phyloP scores from a whole-genome alignment of 2,329 filamentous ascomycete species.

The Sarocladiaceae sp. region DNA sequence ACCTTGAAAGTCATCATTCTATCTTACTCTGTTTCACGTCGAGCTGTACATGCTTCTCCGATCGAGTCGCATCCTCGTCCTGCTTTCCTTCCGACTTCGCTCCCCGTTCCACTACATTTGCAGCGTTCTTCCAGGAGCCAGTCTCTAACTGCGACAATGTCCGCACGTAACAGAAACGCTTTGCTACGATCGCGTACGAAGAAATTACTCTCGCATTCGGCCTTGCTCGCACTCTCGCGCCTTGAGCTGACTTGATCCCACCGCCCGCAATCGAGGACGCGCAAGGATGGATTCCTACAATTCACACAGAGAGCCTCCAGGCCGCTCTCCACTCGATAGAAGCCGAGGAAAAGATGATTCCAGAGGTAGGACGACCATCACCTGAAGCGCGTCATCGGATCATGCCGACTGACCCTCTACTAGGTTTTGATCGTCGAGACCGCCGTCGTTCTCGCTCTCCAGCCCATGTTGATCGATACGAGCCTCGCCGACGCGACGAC shows the following conservation, averaged over 20 bases:
- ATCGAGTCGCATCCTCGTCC: constrained; percentile 18
- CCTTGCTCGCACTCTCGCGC: not conserved
- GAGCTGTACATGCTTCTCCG: not conserved
- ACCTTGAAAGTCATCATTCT: constrained; percentile 16
- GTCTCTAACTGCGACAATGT: constrained; percentile 18
- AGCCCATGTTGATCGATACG: constrained; percentile 65
- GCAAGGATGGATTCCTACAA: constrained; percentile 50
- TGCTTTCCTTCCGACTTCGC: constrained; percentile 4
- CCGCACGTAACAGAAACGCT: constrained; percentile 4
- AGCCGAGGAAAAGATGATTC: constrained; percentile 47
- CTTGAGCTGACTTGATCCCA: not conserved
- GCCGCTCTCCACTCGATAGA: constrained; percentile 50
- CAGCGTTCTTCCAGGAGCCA: constrained; percentile 9
- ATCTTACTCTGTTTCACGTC: constrained; percentile 10
- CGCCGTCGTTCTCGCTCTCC: constrained; percentile 68
- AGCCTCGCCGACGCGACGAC: constrained; percentile 71
- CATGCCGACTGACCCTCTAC: constrained; percentile 4
- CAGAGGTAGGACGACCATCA: constrained; percentile 21
- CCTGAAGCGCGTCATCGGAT: no score
- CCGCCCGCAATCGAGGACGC: not conserved
- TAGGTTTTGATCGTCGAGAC: constrained; percentile 57
- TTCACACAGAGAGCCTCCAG: constrained; percentile 47
- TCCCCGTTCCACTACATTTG: constrained; percentile 2
- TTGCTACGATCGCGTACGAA: not conserved
- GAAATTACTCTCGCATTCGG: not conserved